Percentiles rank a stretch among this genome's conserved stretches.
Evolutionary conservation across 179 eudicot genomes (phyloP).

Genomic region (Heliamphora pulchella): DNA sequence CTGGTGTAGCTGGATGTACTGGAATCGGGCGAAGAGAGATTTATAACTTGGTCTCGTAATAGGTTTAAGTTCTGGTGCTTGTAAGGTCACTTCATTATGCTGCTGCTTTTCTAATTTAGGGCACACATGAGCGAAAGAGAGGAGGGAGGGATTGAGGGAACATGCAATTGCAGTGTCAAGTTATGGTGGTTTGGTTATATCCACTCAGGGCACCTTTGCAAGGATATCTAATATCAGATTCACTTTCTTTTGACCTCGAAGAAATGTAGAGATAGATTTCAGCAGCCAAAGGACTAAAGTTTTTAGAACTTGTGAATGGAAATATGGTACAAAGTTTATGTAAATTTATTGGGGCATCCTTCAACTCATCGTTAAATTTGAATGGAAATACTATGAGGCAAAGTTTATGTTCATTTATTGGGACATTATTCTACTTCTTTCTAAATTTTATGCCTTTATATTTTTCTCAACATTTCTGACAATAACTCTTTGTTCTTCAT

Average conservation of each 20-base stretch:
- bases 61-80: background rate
- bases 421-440: background rate
- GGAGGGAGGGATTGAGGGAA: no score
- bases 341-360: no score
- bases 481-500: background rate
- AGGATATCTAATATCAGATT: background rate
- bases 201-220: no score
- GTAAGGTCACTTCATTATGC: background rate
- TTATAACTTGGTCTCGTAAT: background rate
- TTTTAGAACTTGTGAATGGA: no score
- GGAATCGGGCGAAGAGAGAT: background rate
- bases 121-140: no score
- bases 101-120: no score
- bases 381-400: background rate
- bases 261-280: background rate
- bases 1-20: background rate
- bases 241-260: background rate
- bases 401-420: constrained; percentile 2
- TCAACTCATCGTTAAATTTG: no score
- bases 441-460: background rate
- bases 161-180: no score
- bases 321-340: no score
- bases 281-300: background rate
- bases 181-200: no score
- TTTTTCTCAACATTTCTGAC: no score